A percentile compares a stretch with the other conserved stretches of the same genome.
Conservation (phyloP, 2,329 filamentous ascomycete species). For the Aspergillus uvarum region DNA sequence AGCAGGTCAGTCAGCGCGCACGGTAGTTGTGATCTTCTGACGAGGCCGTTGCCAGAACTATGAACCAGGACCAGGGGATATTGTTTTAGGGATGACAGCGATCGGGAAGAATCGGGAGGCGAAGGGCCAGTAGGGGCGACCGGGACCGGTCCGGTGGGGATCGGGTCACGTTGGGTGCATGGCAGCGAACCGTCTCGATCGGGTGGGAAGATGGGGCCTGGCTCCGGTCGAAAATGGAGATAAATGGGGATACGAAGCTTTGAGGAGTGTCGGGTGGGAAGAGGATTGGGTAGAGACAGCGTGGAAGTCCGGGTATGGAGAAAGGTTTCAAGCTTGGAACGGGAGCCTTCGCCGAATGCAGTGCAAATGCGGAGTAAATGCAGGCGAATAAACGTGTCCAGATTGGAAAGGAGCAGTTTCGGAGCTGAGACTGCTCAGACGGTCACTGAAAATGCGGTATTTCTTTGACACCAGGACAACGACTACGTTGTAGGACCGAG, state of each 20-base stretch:
- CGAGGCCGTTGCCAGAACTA: constrained; percentile 22
- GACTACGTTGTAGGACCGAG: constrained; percentile 24
- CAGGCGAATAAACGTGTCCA: constrained; percentile 7
- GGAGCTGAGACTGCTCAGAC: constrained; percentile 3
- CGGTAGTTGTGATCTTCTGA: constrained; percentile 19
- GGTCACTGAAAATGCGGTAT: constrained; percentile 17
- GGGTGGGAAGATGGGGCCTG: constrained; percentile 7
- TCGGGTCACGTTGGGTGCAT: constrained; percentile 22
- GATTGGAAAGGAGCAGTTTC: constrained; percentile 5
- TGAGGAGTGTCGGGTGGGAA: constrained; percentile 17
- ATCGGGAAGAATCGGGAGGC: constrained; percentile 27
- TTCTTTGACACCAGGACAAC: constrained; percentile 20
- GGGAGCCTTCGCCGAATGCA: constrained; percentile 22
- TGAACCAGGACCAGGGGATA: constrained; percentile 19
- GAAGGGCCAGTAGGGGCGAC: constrained; percentile 23
- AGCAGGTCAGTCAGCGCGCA: background rate
- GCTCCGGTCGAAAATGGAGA: background rate
- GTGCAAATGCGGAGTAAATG: constrained; percentile 23
- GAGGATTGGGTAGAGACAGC: constrained; percentile 9
- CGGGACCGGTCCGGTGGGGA: constrained; percentile 24
- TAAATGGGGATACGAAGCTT: constrained; percentile 23
- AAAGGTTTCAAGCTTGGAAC: constrained; percentile 7
- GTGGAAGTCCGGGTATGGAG: background rate
- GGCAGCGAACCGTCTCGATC: constrained; percentile 23
- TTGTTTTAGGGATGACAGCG: constrained; percentile 17